Base-by-base conservation (phyloP, 768 basidiomycete species). In the Hydnomerulius pinastri region DNA sequence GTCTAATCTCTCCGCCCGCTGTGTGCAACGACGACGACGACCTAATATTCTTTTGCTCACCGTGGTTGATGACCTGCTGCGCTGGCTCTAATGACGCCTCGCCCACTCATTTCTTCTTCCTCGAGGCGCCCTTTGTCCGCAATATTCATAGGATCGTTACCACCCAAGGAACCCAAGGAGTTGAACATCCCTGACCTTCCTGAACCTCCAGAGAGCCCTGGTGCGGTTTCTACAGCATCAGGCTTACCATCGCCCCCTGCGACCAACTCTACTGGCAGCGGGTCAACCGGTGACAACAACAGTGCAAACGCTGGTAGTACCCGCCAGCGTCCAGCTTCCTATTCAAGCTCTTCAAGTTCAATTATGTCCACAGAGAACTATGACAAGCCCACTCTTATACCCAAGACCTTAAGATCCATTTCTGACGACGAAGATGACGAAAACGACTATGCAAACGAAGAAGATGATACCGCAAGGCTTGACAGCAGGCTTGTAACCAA, bases 221-320 rank as follows among this genome's bases (percentile, higher is more conserved):
- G 71, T 20, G 70, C 76, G 28, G 66, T 75, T 50, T 76, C 82
- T 4, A 65, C 61, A 54, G 72, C 75, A 49, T 88, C 87, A 5
- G 89, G 90, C 6, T 66, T 92, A 5, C 90, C 90, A 1, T 90
- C 88, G 20, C 90, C 90, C 0, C 90, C 90, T 36, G 89, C 87
- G 23, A 89, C 90, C 17, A 91, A 90, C 63, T 91, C 89, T 10
- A 90, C 88, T 2, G 88, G 86, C 28, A 90, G 87, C 65, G 86
- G 87, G 30, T 88, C 87, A 59, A 83, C 81, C 4, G 85, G 83
- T 36, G 84, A 84, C 68, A 77, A 77, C 39, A 72, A 67, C 44
- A 78, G 74, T 52, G 70, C 66, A 5, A 65, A 65, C 51, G 66
- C 69, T 44, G 75, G 73, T 53, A 74, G 73, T 59, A 50, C 73